Conservation (phyloP, 495 filamentous ascomycete genomes). For the Sordaria brevicollis region DNA sequence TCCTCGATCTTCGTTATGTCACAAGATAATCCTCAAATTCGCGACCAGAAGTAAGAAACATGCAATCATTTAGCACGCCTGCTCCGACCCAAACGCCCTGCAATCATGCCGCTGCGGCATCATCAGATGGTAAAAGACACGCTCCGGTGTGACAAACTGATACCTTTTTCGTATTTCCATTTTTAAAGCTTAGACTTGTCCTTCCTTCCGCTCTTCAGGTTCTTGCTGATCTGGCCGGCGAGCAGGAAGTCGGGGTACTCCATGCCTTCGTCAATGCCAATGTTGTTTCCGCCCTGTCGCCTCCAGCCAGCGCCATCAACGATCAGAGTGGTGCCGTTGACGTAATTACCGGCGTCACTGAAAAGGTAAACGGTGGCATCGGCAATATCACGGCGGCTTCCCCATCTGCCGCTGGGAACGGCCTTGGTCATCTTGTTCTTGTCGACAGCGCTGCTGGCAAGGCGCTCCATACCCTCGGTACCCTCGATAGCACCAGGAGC, state of each 20-base stretch:
- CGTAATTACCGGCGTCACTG: slow-evolving; percentile 70
- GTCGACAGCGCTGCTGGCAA: slow-evolving; percentile 28
- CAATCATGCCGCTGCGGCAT: neutral
- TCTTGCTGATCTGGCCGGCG: slow-evolving; percentile 28
- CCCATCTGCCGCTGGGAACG: slow-evolving; percentile 62
- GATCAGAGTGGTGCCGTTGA: slow-evolving; percentile 68
- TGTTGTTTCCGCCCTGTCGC: slow-evolving; percentile 29
- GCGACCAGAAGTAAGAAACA: neutral
- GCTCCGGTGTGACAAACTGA: neutral
- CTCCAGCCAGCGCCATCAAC: slow-evolving; percentile 73
- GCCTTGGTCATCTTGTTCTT: slow-evolving; percentile 15
- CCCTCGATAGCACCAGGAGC: slow-evolving; percentile 66
- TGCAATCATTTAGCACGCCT: neutral
- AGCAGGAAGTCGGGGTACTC: slow-evolving; percentile 35
- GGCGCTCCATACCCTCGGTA: slow-evolving; percentile 52
- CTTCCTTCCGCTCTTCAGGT: slow-evolving; percentile 31
- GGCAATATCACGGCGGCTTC: slow-evolving; percentile 78
- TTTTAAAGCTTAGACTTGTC: slow-evolving; percentile 30
- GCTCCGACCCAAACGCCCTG: neutral
- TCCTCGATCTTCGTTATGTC: neutral
- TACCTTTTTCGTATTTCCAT: neutral
- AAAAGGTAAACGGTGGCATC: slow-evolving; percentile 88
- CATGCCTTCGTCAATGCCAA: slow-evolving; percentile 37
- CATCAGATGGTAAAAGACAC: neutral
- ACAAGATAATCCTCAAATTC: no score